Conservation (phyloP, 805 yeast genomes). For the Zygosaccharomyces bisporus region DNA sequence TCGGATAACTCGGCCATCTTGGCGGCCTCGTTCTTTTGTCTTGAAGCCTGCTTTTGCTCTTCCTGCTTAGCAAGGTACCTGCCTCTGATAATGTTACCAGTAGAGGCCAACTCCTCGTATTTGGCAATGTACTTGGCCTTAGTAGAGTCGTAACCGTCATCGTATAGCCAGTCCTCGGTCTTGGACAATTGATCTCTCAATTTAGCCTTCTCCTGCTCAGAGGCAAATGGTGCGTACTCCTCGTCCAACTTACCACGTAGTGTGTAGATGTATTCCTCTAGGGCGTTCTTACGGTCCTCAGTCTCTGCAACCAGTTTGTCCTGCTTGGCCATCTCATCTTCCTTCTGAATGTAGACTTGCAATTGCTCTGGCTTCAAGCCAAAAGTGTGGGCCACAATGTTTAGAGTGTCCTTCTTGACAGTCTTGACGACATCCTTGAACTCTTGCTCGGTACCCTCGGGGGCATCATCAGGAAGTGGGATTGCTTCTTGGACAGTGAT, state of each 20-base stretch:
- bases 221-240: constrained; percentile 80
- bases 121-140: constrained; percentile 97
- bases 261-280: constrained; percentile 97
- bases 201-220: constrained; percentile 83
- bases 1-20: constrained; percentile 80
- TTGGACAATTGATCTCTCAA: constrained; percentile 67
- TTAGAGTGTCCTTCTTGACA: constrained; percentile 83
- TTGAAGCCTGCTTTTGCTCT: constrained; percentile 86
- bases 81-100: constrained; percentile 93
- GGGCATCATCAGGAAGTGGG: constrained; percentile 48
- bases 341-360: constrained; percentile 70
- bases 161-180: constrained; percentile 98
- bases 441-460: constrained; percentile 71
- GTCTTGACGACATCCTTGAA: constrained; percentile 87
- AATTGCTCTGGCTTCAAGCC: constrained; percentile 55
- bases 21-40: constrained; percentile 83
- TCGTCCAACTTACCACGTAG: constrained; percentile 96
- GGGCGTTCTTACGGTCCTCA: constrained; percentile 96
- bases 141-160: constrained; percentile 92
- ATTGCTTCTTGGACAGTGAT: constrained; percentile 82
- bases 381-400: constrained; percentile 56
- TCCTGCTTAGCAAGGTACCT: constrained; percentile 92
- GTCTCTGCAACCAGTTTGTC: constrained; percentile 98
- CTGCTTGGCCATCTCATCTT: constrained; percentile 76
- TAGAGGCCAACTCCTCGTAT: constrained; percentile 92